phyloP scores from a whole-genome alignment of 495 filamentous ascomycete species.

The Emericellopsis terricola region DNA sequence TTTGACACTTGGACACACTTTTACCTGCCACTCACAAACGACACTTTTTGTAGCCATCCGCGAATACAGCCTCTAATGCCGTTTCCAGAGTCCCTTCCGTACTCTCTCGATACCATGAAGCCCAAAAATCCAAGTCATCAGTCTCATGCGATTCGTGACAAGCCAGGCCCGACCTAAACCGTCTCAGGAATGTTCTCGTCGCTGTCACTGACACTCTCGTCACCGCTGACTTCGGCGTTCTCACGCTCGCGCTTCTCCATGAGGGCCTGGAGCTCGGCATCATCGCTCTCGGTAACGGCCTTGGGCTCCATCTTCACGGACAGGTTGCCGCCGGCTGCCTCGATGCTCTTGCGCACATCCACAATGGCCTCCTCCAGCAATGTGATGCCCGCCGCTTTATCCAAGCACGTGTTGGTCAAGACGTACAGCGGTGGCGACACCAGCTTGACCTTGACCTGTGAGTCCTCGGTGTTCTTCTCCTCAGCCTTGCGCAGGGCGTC shows the following conservation, averaged over 20 bases:
- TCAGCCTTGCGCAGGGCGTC: constrained; percentile 71
- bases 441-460: constrained; percentile 90
- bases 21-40: too few relatives aligned
- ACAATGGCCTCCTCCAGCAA: constrained; percentile 75
- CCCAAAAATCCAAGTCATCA: too few relatives aligned
- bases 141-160: too few relatives aligned
- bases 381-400: constrained; percentile 72
- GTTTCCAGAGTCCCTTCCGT: too few relatives aligned
- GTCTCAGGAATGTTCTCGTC: constrained; percentile 52
- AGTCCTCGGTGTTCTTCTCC: constrained; percentile 71
- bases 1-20: too few relatives aligned
- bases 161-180: too few relatives aligned
- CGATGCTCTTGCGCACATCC: constrained; percentile 63
- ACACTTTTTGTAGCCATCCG: too few relatives aligned
- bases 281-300: constrained; percentile 95
- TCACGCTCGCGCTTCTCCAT: constrained; percentile 99
- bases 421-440: constrained; percentile 93
- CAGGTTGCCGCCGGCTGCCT: constrained; percentile 53
- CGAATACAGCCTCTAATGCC: too few relatives aligned
- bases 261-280: constrained; percentile 85
- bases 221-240: constrained; percentile 90
- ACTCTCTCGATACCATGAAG: too few relatives aligned
- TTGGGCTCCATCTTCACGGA: constrained; percentile 94
- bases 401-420: constrained; percentile 77
- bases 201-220: constrained; percentile 84